A percentile compares a stretch with the other conserved stretches of the same genome.
Evolutionary conservation across 2,329 filamentous ascomycete genomes (phyloP).

Genomic region (Colletotrichum siamense): DNA sequence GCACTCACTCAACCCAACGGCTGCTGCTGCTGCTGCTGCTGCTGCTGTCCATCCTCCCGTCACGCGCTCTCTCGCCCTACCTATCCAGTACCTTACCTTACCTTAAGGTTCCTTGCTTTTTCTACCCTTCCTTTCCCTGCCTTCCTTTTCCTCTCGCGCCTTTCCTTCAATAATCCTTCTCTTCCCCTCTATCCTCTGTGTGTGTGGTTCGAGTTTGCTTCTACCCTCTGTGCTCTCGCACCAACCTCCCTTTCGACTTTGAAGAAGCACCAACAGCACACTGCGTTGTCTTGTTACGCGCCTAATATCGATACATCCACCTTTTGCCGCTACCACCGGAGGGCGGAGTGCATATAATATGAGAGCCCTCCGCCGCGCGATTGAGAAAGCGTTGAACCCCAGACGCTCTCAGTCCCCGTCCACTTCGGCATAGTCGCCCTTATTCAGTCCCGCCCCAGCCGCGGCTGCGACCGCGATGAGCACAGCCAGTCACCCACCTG

Average conservation of each 20-base stretch:
- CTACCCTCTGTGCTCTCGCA: not conserved
- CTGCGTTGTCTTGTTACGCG: not conserved
- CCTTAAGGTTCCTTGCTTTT: not conserved
- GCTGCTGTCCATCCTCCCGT: not conserved
- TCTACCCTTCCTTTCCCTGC: not conserved
- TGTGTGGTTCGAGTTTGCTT: not conserved
- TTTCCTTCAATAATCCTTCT: not conserved
- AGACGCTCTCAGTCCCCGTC: conserved; percentile 1
- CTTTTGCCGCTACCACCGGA: not conserved
- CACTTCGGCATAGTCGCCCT: not conserved
- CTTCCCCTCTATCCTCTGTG: not conserved
- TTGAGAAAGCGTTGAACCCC: conserved; percentile 14
- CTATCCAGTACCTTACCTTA: not conserved
- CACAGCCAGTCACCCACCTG: conserved; percentile 19
- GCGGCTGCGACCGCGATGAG: conserved; percentile 20
- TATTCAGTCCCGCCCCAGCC: not conserved
- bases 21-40: not conserved
- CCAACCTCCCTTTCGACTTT: not conserved
- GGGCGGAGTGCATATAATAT: conserved; percentile 20
- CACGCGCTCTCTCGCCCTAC: conserved; percentile 4
- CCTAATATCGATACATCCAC: conserved; percentile 5
- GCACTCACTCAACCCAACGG: not conserved
- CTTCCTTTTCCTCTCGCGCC: not conserved
- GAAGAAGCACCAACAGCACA: not conserved
- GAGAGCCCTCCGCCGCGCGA: conserved; percentile 12